Conservation (phyloP, 2,329 filamentous ascomycete species). For the Clarireedia homoeocarpa region DNA sequence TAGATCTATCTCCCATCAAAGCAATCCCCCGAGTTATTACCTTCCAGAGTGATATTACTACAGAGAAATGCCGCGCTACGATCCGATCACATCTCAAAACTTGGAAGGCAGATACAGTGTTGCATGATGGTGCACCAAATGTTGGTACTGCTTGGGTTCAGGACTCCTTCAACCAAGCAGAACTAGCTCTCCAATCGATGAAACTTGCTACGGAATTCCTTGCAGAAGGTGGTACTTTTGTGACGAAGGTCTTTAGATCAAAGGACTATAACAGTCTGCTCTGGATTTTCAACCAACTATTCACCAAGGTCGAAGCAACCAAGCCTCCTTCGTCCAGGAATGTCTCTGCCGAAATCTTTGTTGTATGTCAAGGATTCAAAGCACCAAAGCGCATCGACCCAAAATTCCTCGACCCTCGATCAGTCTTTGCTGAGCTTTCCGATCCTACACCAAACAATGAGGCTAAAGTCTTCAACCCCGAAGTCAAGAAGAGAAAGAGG, state of each 20-base stretch:
- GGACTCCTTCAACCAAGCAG: constrained; percentile 96
- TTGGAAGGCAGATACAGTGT: constrained; percentile 90
- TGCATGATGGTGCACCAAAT: constrained; percentile 96
- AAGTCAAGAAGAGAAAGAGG: constrained; percentile 94
- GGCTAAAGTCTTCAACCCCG: constrained; percentile 95
- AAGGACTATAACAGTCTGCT: constrained; percentile 95
- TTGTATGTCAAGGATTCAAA: constrained; percentile 92
- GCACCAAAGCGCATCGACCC: constrained; percentile 90
- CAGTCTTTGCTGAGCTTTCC: constrained; percentile 88
- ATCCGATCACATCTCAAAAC: constrained; percentile 87
- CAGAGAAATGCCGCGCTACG: constrained; percentile 87
- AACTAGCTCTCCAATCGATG: constrained; percentile 81
- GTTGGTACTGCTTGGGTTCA: constrained; percentile 98
- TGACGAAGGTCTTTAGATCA: constrained; percentile 94
- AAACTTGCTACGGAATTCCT: constrained; percentile 94
- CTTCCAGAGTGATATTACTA: constrained; percentile 97
- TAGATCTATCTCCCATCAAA: constrained; percentile 93
- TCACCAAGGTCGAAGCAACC: constrained; percentile 90
- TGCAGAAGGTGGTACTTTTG: constrained; percentile 80
- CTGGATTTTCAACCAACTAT: constrained; percentile 97
- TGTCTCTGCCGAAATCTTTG: constrained; percentile 97
- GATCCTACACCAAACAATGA: constrained; percentile 88
- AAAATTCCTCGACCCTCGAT: constrained; percentile 79
- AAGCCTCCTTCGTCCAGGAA: constrained; percentile 95
- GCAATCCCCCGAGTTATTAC: constrained; percentile 88